Evolutionary conservation across 495 filamentous ascomycete genomes (phyloP).

Genomic region (Parathielavia appendiculata): DNA sequence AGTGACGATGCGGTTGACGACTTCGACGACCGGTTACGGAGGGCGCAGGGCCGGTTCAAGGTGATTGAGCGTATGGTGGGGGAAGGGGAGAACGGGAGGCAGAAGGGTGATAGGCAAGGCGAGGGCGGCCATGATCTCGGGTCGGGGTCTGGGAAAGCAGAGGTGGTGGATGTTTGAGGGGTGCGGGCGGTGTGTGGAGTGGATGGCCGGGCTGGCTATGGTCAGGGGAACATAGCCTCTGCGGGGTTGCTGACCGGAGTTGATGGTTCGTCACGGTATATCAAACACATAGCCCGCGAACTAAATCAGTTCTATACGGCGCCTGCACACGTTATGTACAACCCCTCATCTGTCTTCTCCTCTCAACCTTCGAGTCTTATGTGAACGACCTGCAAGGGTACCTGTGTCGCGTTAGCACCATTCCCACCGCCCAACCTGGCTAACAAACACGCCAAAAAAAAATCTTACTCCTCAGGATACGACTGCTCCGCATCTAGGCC

Average conservation of each 20-base stretch:
- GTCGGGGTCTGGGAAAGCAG: neutral
- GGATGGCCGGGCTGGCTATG: neutral
- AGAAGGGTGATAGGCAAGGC: neutral
- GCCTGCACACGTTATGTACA: slow-evolving; percentile 19
- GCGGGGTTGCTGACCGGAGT: too few species aligned
- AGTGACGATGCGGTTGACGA: slow-evolving; percentile 79
- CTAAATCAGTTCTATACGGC: slow-evolving; percentile 15
- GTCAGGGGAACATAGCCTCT: neutral
- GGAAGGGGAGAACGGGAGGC: slow-evolving; percentile 36
- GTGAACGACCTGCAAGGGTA: slow-evolving; percentile 37
- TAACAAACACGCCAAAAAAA: neutral
- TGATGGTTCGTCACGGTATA: neutral
- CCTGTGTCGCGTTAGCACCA: slow-evolving; percentile 27
- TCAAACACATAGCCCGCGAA: slow-evolving; percentile 7
- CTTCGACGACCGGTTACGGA: slow-evolving; percentile 76
- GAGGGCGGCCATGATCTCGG: slow-evolving; percentile 2
- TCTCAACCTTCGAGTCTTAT: slow-evolving; percentile 8
- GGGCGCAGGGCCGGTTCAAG: slow-evolving; percentile 72
- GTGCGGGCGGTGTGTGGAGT: neutral
- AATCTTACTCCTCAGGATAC: slow-evolving; percentile 54
- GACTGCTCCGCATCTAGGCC: slow-evolving; percentile 50
- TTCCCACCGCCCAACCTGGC: neutral
- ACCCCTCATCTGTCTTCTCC: neutral
- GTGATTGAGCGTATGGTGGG: slow-evolving; percentile 71
- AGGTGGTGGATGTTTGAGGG: neutral